Percentiles rank a stretch among this genome's conserved stretches.
Evolutionary conservation across 805 yeast species (phyloP).

Genomic region (Cyberlindnera sargentensis): DNA sequence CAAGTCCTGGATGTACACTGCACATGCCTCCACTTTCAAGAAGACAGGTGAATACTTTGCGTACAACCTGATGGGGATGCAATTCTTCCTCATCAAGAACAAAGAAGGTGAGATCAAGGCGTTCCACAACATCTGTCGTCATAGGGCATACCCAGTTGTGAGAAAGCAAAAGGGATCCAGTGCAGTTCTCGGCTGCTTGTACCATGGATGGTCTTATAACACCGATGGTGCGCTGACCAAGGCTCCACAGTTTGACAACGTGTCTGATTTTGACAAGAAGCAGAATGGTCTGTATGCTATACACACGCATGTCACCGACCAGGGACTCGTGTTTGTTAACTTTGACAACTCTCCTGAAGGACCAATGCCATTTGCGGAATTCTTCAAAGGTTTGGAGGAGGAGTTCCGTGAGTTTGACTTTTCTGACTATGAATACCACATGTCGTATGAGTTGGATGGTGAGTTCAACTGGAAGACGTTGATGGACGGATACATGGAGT

Average conservation of each 20-base stretch:
- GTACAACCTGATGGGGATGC: conserved; percentile 44
- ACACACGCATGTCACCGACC: conserved; percentile 45
- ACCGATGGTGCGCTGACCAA: conserved; percentile 52
- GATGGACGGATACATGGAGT: conserved; percentile 64
- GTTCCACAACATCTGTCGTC: conserved; percentile 60
- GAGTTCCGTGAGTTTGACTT: conserved; percentile 56
- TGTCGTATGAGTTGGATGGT: conserved; percentile 59
- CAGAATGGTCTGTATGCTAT: conserved; percentile 50
- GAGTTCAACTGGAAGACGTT: conserved; percentile 60
- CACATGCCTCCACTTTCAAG: conserved; percentile 44
- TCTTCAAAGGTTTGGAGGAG: conserved; percentile 42
- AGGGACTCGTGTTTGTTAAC: conserved; percentile 51
- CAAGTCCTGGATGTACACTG: conserved; percentile 49
- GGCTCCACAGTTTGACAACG: conserved; percentile 56
- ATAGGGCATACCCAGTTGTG: conserved; percentile 57
- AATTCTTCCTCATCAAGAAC: conserved; percentile 48
- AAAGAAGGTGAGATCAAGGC: conserved; percentile 48
- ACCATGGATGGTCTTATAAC: conserved; percentile 62
- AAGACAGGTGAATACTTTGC: conserved; percentile 54
- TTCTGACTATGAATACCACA: conserved; percentile 53
- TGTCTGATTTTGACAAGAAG: conserved; percentile 49
- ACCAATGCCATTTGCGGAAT: conserved; percentile 42
- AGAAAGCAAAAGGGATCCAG: conserved; percentile 55
- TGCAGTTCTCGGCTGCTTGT: conserved; percentile 49
- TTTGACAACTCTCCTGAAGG: conserved; percentile 36